phyloP scores from a whole-genome alignment of 2,329 filamentous ascomycete species.

The Incumbomyces delicatus region DNA sequence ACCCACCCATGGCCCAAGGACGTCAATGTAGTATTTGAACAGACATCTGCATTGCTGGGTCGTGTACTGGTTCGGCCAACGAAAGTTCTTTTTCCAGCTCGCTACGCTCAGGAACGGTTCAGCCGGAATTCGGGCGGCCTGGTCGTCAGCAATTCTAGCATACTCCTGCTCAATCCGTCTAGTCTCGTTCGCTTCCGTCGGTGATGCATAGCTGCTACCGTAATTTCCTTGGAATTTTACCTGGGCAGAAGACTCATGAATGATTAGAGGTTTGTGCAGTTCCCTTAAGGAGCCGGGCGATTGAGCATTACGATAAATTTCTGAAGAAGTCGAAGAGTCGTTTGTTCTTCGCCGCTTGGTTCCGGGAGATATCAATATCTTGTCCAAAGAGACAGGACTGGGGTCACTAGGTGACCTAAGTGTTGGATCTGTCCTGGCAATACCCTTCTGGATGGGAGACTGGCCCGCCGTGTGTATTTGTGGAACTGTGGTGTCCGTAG shows the following conservation, averaged over 20 bases:
- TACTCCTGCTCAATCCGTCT: constrained; percentile 17
- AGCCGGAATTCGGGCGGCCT: constrained; percentile 16
- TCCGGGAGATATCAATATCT: neutral
- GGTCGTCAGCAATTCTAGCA: constrained; percentile 16
- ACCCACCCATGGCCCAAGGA: constrained; percentile 19
- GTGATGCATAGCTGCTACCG: constrained; percentile 1
- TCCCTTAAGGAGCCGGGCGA: constrained; percentile 10
- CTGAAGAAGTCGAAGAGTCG: constrained; percentile 1
- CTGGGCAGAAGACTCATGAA: constrained; percentile 1
- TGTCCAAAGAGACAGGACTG: constrained; percentile 10
- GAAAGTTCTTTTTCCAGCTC: constrained; percentile 20
- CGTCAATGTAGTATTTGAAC: constrained; percentile 21
- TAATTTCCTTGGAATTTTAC: neutral
- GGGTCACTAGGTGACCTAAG: constrained; percentile 12
- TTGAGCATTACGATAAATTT: constrained; percentile 9
- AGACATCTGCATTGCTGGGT: constrained; percentile 20
- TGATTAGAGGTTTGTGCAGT: neutral
- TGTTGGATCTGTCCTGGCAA: constrained; percentile 8
- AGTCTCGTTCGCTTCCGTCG: constrained; percentile 13
- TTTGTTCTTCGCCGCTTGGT: constrained; percentile 8
- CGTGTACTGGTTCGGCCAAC: constrained; percentile 20
- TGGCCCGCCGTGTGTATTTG: constrained; percentile 4
- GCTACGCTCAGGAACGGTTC: constrained; percentile 16
- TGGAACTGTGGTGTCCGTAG: constrained; percentile 5
- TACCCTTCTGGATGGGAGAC: constrained; percentile 10